Conservation (phyloP, 495 filamentous ascomycete genomes). For the Neurospora hispaniola region DNA sequence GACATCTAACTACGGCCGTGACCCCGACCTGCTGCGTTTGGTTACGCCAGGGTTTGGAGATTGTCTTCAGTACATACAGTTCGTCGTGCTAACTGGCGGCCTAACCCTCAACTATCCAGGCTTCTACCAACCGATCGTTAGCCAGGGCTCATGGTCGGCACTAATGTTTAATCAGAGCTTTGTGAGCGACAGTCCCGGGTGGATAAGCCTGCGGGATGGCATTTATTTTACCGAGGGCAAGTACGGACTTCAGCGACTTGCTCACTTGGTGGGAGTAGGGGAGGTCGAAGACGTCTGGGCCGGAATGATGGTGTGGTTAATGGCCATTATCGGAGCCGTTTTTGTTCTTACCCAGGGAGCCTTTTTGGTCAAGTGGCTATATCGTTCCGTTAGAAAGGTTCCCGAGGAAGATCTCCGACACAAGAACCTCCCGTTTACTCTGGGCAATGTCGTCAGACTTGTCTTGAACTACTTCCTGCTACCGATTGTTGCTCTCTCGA, state of each 20-base stretch:
- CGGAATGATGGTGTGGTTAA: constrained; percentile 77
- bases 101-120: constrained; percentile 85
- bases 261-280: constrained; percentile 76
- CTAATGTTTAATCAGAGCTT: constrained; percentile 94
- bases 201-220: constrained; percentile 63
- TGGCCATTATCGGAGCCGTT: constrained; percentile 57
- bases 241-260: constrained; percentile 68
- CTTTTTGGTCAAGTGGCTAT: constrained; percentile 65
- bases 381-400: constrained; percentile 56
- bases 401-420: constrained; percentile 76
- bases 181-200: constrained; percentile 53
- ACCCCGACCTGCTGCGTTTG: constrained; percentile 80
- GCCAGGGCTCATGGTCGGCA: constrained; percentile 73
- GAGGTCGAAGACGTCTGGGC: constrained; percentile 78
- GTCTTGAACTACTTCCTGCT: constrained; percentile 86
- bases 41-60: constrained; percentile 96
- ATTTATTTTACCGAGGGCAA: constrained; percentile 62
- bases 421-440: constrained; percentile 89
- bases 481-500: constrained; percentile 72
- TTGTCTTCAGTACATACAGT: constrained; percentile 95
- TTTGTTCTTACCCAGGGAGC: constrained; percentile 66
- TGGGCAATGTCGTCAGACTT: constrained; percentile 78
- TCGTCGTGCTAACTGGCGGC: constrained; percentile 75
- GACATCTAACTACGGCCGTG: constrained; percentile 92
- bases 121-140: constrained; percentile 85